A percentile compares a stretch with the other conserved stretches of the same genome.
Evolutionary conservation across 2,329 filamentous ascomycete species (phyloP).

Genomic region (Fusarium albosuccineum): DNA sequence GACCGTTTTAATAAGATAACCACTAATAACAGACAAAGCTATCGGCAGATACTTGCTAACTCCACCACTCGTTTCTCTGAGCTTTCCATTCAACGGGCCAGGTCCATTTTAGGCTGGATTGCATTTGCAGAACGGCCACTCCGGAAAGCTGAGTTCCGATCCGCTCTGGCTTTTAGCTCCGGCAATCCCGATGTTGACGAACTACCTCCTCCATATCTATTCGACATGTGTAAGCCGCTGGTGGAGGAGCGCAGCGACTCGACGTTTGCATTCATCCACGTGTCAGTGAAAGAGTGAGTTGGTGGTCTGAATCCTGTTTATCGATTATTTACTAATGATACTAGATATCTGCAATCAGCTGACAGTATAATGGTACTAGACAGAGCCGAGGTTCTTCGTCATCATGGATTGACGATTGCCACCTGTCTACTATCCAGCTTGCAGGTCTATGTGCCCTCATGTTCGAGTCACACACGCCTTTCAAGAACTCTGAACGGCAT

Average conservation of each 20-base stretch:
- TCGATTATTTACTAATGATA: too few species aligned
- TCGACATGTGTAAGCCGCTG: conserved; percentile 42
- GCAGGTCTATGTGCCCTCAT: neutral
- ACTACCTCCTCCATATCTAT: conserved; percentile 42
- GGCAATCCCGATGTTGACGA: conserved; percentile 11
- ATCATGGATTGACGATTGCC: conserved; percentile 10
- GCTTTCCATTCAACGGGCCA: conserved; percentile 46
- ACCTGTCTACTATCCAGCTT: conserved; percentile 12
- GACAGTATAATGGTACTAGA: neutral
- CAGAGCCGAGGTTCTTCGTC: neutral
- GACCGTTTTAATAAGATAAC: too few species aligned
- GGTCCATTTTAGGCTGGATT: conserved; percentile 52
- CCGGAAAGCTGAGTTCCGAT: conserved; percentile 49
- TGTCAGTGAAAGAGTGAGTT: conserved; percentile 46
- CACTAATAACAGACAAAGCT: conserved; percentile 36
- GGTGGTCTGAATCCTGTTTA: too few species aligned
- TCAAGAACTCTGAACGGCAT: conserved; percentile 1
- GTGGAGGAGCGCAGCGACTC: conserved; percentile 43
- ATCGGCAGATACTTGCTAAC: conserved; percentile 46
- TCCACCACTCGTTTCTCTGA: conserved; percentile 41
- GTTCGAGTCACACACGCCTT: neutral
- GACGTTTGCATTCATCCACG: conserved; percentile 45
- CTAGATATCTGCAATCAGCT: conserved; percentile 11
- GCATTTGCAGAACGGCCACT: conserved; percentile 53
- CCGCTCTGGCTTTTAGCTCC: conserved; percentile 48